Evolutionary conservation across 192 early-diverging fungal genomes (phyloP).

Genomic region (Rhizoclosmatium globosum): DNA sequence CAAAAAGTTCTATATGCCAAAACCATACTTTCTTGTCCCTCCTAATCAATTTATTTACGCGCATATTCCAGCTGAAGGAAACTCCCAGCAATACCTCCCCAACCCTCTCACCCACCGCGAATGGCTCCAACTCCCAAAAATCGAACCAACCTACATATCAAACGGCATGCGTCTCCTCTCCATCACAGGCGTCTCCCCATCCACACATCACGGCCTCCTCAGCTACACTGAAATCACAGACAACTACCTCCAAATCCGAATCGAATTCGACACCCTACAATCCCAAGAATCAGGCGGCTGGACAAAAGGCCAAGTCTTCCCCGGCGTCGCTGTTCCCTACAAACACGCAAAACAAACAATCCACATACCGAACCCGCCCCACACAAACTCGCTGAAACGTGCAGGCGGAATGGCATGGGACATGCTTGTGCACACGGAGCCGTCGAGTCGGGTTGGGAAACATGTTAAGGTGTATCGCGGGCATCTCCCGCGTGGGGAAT

Average conservation of each 20-base stretch:
- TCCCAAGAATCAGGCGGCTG: background rate
- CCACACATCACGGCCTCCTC: background rate
- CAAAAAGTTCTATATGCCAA: conserved; percentile 12
- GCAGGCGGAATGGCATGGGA: background rate
- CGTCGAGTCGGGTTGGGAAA: background rate
- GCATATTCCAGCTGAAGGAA: conserved; percentile 48
- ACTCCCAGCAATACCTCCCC: conserved; percentile 55
- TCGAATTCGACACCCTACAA: background rate
- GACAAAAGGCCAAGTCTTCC: background rate
- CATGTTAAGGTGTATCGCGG: background rate
- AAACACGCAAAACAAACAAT: background rate
- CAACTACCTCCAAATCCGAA: conserved; percentile 1
- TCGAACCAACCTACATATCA: background rate
- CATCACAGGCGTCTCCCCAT: background rate
- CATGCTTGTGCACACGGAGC: background rate
- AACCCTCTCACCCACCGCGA: conserved; percentile 51
- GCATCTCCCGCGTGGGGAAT: background rate
- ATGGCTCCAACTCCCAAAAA: conserved; percentile 47
- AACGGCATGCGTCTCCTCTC: conserved; percentile 26
- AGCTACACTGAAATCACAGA: conserved; percentile 8
- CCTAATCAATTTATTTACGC: conserved; percentile 9
- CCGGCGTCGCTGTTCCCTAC: background rate
- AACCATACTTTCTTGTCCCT: conserved; percentile 18
- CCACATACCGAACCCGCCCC: background rate
- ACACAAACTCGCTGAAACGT: background rate